These are phyloP conservation scores for Mucor irregularis DNA, from an alignment of 371 early-diverging fungal genomes.

Conservation along the genomic window DNA sequence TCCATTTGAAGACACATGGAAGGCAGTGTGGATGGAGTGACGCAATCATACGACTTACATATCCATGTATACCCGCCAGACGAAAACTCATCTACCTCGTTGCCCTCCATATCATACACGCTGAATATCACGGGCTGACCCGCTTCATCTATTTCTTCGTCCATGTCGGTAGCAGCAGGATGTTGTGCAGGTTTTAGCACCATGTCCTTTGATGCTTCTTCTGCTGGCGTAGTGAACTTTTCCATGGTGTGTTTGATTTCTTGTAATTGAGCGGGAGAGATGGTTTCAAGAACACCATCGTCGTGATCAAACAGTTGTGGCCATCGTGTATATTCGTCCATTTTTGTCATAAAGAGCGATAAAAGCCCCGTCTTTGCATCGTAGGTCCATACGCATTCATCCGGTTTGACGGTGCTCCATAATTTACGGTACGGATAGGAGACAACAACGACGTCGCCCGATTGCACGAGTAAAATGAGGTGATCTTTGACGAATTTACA, in stretches of 20 bases:
- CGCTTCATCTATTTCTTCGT: constrained; percentile 72
- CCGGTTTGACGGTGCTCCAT: constrained; percentile 54
- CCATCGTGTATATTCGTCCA: constrained; percentile 71
- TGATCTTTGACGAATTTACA: constrained; percentile 56
- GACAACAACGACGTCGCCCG: constrained; percentile 9
- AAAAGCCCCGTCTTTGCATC: constrained; percentile 58
- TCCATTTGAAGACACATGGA: constrained; percentile 69
- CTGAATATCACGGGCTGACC: constrained; percentile 52
- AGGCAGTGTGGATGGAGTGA: constrained; percentile 24
- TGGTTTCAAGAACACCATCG: constrained; percentile 73
- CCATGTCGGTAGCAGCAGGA: constrained; percentile 58
- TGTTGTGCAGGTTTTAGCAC: constrained; percentile 32
- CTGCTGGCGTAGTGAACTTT: constrained; percentile 60
- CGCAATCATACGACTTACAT: constrained; percentile 40
- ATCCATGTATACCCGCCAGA: constrained; percentile 58
- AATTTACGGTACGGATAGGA: constrained; percentile 36
- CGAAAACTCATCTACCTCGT: constrained; percentile 35
- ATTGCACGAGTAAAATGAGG: constrained; percentile 47
- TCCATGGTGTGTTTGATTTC: constrained; percentile 61
- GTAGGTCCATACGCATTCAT: constrained; percentile 75
- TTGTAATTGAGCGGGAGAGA: constrained; percentile 64
- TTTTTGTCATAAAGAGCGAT: constrained; percentile 68
- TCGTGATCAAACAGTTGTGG: constrained; percentile 71
- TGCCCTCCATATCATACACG: constrained; percentile 40
- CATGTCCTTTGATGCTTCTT: not conserved